Evolutionary conservation across 345 rosid genomes (phyloP).

Genomic region (Cardiospermum halicacabum): DNA sequence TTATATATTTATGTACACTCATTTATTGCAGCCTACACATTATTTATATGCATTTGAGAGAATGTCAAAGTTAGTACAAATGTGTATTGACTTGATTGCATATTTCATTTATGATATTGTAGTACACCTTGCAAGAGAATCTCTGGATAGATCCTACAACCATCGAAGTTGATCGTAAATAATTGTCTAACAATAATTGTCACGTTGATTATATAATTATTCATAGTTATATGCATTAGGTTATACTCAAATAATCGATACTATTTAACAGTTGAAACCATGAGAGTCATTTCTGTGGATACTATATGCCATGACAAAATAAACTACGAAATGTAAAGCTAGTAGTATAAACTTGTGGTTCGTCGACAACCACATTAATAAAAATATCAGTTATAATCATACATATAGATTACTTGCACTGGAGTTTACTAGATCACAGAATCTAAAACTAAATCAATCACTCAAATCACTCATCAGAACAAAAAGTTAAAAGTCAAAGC

Average conservation of each 20-base stretch:
- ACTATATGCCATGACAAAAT: background rate
- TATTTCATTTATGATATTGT: constrained; percentile 16
- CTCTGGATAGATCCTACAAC: background rate
- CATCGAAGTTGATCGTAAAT: background rate
- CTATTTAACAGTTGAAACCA: too few species aligned
- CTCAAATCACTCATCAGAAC: background rate
- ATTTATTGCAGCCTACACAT: background rate
- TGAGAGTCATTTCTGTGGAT: constrained; percentile 12
- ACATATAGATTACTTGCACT: background rate
- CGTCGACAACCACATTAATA: constrained; percentile 1
- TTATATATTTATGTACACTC: background rate
- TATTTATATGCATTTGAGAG: too few species aligned
- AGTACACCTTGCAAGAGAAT: constrained; percentile 7
- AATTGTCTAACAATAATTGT: background rate
- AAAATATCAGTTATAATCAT: background rate
- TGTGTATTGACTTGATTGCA: constrained; percentile 5
- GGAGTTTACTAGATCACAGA: background rate
- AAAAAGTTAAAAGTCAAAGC: constrained; percentile 22
- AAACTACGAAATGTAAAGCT: background rate
- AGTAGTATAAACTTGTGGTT: background rate
- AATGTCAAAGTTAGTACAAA: background rate
- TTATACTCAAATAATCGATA: too few species aligned
- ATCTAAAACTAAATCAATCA: background rate
- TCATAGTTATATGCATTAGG: background rate
- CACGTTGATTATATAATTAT: background rate